Evolutionary conservation across 257 asterid species (phyloP), one percentile per base, ranked within the genome.

Genomic region (Verbena officinalis): DNA sequence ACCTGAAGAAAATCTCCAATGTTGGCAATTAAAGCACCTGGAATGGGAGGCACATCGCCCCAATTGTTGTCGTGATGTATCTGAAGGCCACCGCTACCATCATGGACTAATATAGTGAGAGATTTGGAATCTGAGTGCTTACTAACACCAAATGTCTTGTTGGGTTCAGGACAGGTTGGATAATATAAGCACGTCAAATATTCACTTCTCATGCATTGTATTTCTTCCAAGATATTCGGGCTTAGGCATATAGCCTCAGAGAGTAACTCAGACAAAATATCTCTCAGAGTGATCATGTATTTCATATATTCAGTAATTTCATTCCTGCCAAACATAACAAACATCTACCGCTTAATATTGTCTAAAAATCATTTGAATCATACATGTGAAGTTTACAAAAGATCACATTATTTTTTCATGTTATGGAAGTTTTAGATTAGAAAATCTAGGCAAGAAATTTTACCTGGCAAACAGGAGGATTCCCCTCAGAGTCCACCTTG

Each of bases 1-100:
- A 78, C 97, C 95, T 90, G 94, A 51, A 87, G 74, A 63, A 81
- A 78, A 64, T 85, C 94, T 55, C 97, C 96, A 51, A 90, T 74
- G 78, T 90, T 87, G 68, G 74, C 84, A 3, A 90, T 65, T 7
- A 87, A 64, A 62, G 90, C 90, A 14, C 90, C 92, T 0, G 80
- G 84, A 48, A 83, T 39, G 11, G 97, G 95, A 19, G 80, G 85
- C 50, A 87, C 88, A 55, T 90, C 89, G 39, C 82, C 76, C 96
- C 96, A 85, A 19, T 73, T 43, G 21, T 63, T 73, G 14, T 74
- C 65, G 64, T 80, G 77, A 54, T 68, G 81, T 56, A 87, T 85
- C 24, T 90, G 96, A 45, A 90, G 92, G 71, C 96, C 97, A n/a
- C 96, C 86, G 1, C 17, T 36, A 63, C 21, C 39, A 30, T 90